Evolutionary conservation across 2,329 filamentous ascomycete species (phyloP), one percentile per base, ranked within the genome.

Genomic region (Rachicladosporium sp.): DNA sequence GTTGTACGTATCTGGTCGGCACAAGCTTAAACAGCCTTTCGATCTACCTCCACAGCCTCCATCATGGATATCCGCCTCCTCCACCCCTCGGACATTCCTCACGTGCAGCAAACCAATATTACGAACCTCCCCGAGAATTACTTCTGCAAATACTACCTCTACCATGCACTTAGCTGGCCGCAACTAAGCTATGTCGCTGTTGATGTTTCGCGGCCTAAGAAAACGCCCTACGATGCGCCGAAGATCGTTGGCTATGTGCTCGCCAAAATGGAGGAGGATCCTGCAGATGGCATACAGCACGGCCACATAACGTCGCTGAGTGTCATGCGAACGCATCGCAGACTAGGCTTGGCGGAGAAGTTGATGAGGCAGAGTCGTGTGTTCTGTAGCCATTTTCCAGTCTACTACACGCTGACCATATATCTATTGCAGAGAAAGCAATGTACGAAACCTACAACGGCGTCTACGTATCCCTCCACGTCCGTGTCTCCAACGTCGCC

Each of bases 141-240:
- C 76, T 96, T 96, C 64, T 84, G 94, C 67, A 98, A 98, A 74
- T 98, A 98, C 74, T 98, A 98, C 70, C 79, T 98, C 57, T 98
- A 98, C 75, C 91, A 98, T 66, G 88, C 89, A 10, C 78, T 96
- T 50, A 93, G 87, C 53, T 98, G 91, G 91, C 91, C 91, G 34
- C 89, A 96, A 67, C 78, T 98, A 49, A 89, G 82, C 65, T 96
- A 88, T 65, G 89, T 98, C 42, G 91, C 91, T 52, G 87, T 98
- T 54, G 89, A 96, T 63, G 67, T 88, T 42, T 83, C 82, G 12
- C 77, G 86, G 29, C 83, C 86, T 29, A 74, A 74, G 52, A 80
- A 80, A 59, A 77, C 80, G 0, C 79, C 80, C 35, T 83, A 89
- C 63, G 83, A 93, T 62, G 91, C 93, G 54, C 91, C 91, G 50